Evolutionary conservation across 192 early-diverging fungal genomes (phyloP), one percentile per base, ranked within the genome.

Genomic region (Entomortierella chlamydospora): DNA sequence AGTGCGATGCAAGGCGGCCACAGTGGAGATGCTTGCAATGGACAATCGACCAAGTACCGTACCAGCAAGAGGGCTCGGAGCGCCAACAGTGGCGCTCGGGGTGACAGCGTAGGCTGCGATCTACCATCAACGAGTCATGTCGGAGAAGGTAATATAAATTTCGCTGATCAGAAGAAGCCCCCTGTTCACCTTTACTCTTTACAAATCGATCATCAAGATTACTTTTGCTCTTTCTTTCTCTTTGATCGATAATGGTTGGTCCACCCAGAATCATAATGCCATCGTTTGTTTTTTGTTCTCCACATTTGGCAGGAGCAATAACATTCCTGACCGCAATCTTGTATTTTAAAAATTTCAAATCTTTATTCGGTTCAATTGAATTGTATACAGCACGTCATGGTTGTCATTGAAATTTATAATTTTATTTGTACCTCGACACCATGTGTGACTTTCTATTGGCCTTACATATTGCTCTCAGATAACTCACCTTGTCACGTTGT

Each of bases 91-190:
- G 54, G 30, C 23, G 25, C 34, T n/a, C 34, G 56, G 10, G 52
- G 68, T 22, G 51, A 22, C 45, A 64, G 70, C 42, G 45, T 57
- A 22, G 61, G 39, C 29, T 25, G 33, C 42, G 71, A 73, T 52
- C 57, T 60, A 5, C 30, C 56, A n/a, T 25, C 18, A 2, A 25
- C 62, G 8, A 41, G 20, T 42, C 17, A 29, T 41, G 51, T 30
- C 25, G 70, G 59, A 29, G 70, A 73, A 65, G 71, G 71, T 73
- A 73, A 65, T 43, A 25, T 17, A 57, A 26, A 13, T 51, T 31
- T 41, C 33, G 17, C 13, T 57, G 18, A 45, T 57, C 22, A 65
- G 25, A n/a, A n/a, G n/a, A n/a, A n/a, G n/a, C n/a, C n/a, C n/a
- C n/a, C n/a, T n/a, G n/a, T n/a, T 65, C 49, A 29, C 25, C 34